These are phyloP conservation scores for Carex parvula DNA, from an alignment of 176 grass and related monocot species.

Conservation along the genomic window DNA sequence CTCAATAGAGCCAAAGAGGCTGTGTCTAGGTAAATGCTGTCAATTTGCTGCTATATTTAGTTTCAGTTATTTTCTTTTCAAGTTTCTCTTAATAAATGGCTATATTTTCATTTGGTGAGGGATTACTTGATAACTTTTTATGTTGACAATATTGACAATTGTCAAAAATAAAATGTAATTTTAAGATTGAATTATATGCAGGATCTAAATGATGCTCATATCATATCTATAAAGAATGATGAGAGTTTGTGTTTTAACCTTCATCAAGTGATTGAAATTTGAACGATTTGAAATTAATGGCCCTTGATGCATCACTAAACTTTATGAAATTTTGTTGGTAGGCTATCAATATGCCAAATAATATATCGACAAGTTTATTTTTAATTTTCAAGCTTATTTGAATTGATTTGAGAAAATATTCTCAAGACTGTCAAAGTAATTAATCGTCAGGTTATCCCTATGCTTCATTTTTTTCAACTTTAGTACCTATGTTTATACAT, in stretches of 20 bases:
- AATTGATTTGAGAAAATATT: not conserved
- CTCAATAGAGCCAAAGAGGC: constrained; percentile 65
- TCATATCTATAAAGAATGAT: constrained; percentile 6
- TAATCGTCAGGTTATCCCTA: not conserved
- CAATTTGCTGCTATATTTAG: not conserved
- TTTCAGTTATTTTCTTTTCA: not conserved
- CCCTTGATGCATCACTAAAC: not conserved
- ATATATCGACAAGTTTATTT: not conserved
- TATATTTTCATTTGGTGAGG: not conserved
- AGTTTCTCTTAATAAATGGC: not conserved
- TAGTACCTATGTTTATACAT: not conserved
- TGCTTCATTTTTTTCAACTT: not conserved
- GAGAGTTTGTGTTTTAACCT: not conserved
- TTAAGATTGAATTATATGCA: not conserved
- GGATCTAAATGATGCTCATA: not conserved
- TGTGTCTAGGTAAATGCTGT: constrained; percentile 14
- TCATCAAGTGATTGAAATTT: not conserved
- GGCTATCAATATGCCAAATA: not conserved
- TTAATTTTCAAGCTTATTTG: too few relatives aligned
- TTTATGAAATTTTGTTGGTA: not conserved
- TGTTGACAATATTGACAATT: not conserved
- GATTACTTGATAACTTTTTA: not conserved
- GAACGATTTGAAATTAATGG: not conserved
- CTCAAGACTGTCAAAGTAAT: not conserved
- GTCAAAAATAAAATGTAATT: not conserved